Evolutionary conservation across 257 asterid genomes (phyloP), one percentile per base, ranked within the genome.

Genomic region (Forsythia suspensa): DNA sequence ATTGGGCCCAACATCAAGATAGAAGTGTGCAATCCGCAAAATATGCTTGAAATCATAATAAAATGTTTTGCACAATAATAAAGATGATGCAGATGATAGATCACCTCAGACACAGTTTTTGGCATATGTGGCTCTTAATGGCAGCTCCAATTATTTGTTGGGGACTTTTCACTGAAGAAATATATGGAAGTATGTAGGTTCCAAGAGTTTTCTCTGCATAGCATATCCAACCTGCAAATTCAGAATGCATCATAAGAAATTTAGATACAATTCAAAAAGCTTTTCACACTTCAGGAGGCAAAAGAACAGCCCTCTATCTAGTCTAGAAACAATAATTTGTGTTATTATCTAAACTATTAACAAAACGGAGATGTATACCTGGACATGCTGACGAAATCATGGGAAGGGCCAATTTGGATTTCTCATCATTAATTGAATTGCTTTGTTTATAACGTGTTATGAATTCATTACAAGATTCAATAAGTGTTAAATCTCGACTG

Each of bases 191-290:
- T 87, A 96, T 84, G 83, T 87, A 94, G 29, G 98, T 90, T 69
- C 98, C 97, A 70, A 96, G 97, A 77, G 97, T 90, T 87, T 96
- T 96, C 88, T 94, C 99, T 5, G 99, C 99, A 84, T 96, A 96
- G 84, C 99, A 96, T 86, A 96, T 89, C 99, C 99, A 96, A 77
- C 99, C 99, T 96, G 92, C 79, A 81, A 80, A 48, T 65, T 71
- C 72, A 80, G 61, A 67, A 44, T 0, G 68, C 18, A 84, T 78
- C n/a, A 38, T n/a, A 70, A 38, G 71, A 74, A 65, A 57, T 55
- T 78, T 71, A 65, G 37, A 59, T 41, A 74, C 41, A 52, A 77
- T 51, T 65, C 59, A 55, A 55, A 5, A 40, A 3, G 63, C 37
- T 40, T 7, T 6, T 10, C 66, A 21, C 5, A 18, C 40, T 29